Conservation (phyloP, 345 rosid genomes). For the Lumnitzera littorea region DNA sequence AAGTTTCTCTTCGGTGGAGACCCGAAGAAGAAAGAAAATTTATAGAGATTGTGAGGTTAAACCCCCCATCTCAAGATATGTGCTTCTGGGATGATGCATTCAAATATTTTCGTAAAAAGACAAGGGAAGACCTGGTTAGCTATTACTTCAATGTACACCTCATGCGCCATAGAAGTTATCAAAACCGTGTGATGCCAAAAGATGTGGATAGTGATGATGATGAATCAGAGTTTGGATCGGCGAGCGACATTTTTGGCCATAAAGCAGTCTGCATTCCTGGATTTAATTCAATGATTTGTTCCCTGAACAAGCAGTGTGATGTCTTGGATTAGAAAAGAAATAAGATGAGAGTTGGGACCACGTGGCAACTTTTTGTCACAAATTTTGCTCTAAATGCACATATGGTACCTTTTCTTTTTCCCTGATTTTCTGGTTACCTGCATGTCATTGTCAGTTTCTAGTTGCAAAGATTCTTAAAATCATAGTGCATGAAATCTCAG, state of each 20-base stretch:
- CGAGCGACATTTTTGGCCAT: slow-evolving; percentile 39
- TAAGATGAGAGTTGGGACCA: too few species aligned
- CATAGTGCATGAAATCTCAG: too few species aligned
- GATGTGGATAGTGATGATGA: slow-evolving; percentile 50
- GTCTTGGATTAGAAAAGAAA: too few species aligned
- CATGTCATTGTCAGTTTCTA: too few species aligned
- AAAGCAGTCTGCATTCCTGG: slow-evolving; percentile 27
- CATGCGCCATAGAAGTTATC: slow-evolving; percentile 50
- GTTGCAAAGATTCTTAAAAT: too few species aligned
- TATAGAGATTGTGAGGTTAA: slow-evolving; percentile 24
- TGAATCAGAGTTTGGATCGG: slow-evolving; percentile 28
- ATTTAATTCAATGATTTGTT: slow-evolving; percentile 34
- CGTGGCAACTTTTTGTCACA: too few species aligned
- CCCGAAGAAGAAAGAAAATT: slow-evolving; percentile 49
- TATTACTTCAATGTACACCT: slow-evolving; percentile 70
- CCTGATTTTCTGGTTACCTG: too few species aligned
- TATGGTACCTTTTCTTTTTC: too few species aligned
- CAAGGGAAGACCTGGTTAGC: slow-evolving; percentile 45
- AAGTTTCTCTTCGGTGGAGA: slow-evolving; percentile 56
- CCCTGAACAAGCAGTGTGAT: slow-evolving; percentile 6
- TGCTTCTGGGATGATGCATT: slow-evolving; percentile 36
- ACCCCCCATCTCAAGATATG: slow-evolving; percentile 16
- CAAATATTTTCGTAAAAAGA: slow-evolving; percentile 30
- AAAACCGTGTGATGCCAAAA: slow-evolving; percentile 53
- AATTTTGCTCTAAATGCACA: too few species aligned